phyloP scores from a whole-genome alignment of 1,284 basidiomycete genomes.

The Kwoniella shivajii region DNA sequence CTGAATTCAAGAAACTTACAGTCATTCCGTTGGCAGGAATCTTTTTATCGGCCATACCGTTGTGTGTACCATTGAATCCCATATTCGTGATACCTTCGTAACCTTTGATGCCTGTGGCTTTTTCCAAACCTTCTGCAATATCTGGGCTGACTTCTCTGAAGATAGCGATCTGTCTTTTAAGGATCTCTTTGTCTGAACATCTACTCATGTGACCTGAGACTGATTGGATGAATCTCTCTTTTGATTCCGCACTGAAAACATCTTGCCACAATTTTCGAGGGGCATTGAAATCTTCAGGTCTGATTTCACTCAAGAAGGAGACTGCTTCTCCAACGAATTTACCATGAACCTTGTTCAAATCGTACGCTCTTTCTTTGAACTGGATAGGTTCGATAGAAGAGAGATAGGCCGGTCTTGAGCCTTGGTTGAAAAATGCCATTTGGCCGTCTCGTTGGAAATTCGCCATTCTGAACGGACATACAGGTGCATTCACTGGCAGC shows the following conservation, averaged over 20 bases:
- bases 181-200: constrained; percentile 68
- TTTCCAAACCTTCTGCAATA: constrained; percentile 72
- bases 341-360: constrained; percentile 63
- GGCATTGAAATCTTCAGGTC: constrained; percentile 86
- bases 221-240: constrained; percentile 73
- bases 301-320: constrained; percentile 73
- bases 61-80: constrained; percentile 58
- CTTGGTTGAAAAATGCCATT: constrained; percentile 73
- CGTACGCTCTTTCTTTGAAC: constrained; percentile 36
- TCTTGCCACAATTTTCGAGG: constrained; percentile 73
- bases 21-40: constrained; percentile 41
- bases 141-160: constrained; percentile 75
- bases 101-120: constrained; percentile 63
- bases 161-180: constrained; percentile 72
- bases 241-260: constrained; percentile 70
- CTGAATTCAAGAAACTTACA: constrained; percentile 3
- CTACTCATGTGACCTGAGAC: constrained; percentile 71
- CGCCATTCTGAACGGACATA: constrained; percentile 62
- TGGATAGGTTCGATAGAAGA: constrained; percentile 62
- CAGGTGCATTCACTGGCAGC: constrained; percentile 77
- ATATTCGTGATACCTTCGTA: constrained; percentile 50
- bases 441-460: constrained; percentile 74
- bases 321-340: constrained; percentile 72
- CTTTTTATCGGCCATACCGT: constrained; percentile 35
- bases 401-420: constrained; percentile 81